Percentiles rank a stretch among this genome's conserved stretches.
phyloP scores from a whole-genome alignment of 371 early-diverging fungal species.

The Gilbertella persicaria region DNA sequence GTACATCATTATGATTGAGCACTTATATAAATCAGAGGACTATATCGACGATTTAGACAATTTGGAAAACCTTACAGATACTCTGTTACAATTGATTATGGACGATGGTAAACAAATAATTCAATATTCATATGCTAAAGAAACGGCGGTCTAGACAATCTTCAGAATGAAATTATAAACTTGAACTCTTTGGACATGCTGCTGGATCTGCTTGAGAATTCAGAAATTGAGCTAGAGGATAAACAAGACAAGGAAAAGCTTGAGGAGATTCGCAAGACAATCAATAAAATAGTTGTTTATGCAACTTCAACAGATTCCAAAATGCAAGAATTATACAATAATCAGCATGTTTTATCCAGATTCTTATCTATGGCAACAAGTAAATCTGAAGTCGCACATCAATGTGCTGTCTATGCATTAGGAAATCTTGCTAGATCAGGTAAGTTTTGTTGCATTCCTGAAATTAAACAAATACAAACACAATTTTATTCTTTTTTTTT shows the following conservation, averaged over 20 bases:
- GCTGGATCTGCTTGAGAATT: slow-evolving; percentile 48
- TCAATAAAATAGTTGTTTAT: slow-evolving; percentile 49
- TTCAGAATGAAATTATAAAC: slow-evolving; percentile 45
- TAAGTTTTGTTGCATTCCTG: too few relatives aligned
- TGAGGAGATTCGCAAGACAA: slow-evolving; percentile 42
- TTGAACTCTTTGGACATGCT: slow-evolving; percentile 35
- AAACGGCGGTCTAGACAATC: slow-evolving; percentile 43
- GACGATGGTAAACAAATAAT: slow-evolving; percentile 57
- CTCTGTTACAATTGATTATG: slow-evolving; percentile 38
- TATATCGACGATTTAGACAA: slow-evolving; percentile 30
- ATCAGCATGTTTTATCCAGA: slow-evolving; percentile 39
- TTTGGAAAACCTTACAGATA: slow-evolving; percentile 33
- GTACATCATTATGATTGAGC: slow-evolving; percentile 28
- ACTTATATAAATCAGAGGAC: slow-evolving; percentile 29
- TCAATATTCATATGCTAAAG: too few relatives aligned
- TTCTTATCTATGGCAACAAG: slow-evolving; percentile 51
- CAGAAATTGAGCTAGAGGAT: slow-evolving; percentile 33
- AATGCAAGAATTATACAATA: slow-evolving; percentile 49
- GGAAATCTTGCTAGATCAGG: slow-evolving; percentile 68
- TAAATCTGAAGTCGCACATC: slow-evolving; percentile 29
- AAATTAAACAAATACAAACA: too few relatives aligned
- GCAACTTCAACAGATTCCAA: slow-evolving; percentile 54
- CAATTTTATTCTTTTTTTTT: neutral
- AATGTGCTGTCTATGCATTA: slow-evolving; percentile 55
- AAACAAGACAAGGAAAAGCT: slow-evolving; percentile 55